Evolutionary conservation across 306 rosid genomes (phyloP), one percentile per base, ranked within the genome.

Genomic region (Glycyrrhiza uralensis): DNA sequence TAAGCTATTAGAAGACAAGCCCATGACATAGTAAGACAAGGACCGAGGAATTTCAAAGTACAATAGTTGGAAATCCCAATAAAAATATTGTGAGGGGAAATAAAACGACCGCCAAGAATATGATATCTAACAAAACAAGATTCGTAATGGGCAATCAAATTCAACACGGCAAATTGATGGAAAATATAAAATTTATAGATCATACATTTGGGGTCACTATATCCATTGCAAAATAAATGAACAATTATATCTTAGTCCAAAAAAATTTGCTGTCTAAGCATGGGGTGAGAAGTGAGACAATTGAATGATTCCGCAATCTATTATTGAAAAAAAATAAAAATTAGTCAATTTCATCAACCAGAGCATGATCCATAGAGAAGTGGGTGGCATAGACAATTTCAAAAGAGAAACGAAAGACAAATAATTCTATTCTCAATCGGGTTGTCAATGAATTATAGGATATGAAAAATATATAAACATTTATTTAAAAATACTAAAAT

Each of bases 21-120:
- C 57, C 45, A 30, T 85, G 83, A 77, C 92, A 77, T 56, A 54
- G 60, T 61, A 70, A 79, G 92, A 87, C 77, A 80, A 79, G 56
- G 87, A 85, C 92, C 68, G 69, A 50, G 36, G 54, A 19, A 65
- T 66, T 69, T 78, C 60, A 65, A 80, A 65, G 77, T 44, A 81
- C 72, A 71, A 78, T 74, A 75, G 76, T 66, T 60, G 84, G 71
- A 79, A 35, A 81, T 77, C 13, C 24, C 15, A 46, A 76, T 64
- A 59, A 72, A 70, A 68, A 79, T 58, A 70, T 38, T 71, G 60
- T 14, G 17, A 3, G 7, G 24, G 6, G 33, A 1, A 14, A 13
- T 19, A 13, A 50, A 56, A 45, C 39, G 35, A 54, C 71, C 85
- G 73, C 83, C 77, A 75, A 75, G 64, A 58, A 65, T 60, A 51